Evolutionary conservation across 139 green algal genomes (phyloP), one percentile per base, ranked within the genome.

Genomic region (Zygnema circumcarinatum): DNA sequence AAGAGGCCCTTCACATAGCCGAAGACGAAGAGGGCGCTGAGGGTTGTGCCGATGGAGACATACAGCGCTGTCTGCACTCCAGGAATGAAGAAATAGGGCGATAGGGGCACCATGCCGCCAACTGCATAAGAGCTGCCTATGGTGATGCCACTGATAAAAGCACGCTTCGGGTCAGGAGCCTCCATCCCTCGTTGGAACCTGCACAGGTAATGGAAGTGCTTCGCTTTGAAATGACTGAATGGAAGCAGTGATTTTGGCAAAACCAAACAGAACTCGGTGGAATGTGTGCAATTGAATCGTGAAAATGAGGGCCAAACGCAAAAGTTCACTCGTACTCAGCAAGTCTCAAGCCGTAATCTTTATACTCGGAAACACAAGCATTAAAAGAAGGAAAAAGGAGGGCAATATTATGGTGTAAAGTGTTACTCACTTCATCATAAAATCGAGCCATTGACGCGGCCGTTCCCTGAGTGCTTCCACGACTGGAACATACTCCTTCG

Each of bases 381-480:
- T n/a, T n/a, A n/a, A n/a, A n/a, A n/a, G n/a, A n/a, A n/a, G n/a
- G n/a, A n/a, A n/a, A n/a, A n/a, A n/a, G n/a, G n/a, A n/a, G n/a
- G n/a, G n/a, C n/a, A n/a, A n/a, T n/a, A n/a, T n/a, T n/a, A n/a
- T n/a, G n/a, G n/a, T n/a, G n/a, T n/a, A n/a, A n/a, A n/a, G n/a
- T n/a, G 47, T 25, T 62, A 78, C 35, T 78, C 11, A 78, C 69
- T 41, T 78, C 69, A 78, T 78, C 69, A 78, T 78, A 16, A 78
- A 78, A 16, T 78, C 16, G 69, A 78, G 35, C 69, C 69, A 78
- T 11, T 39, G 35, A 20, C 11, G 35, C 35, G 69, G 69, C 11
- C 69, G 69, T 16, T 16, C 11, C 69, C 36, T 3, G 35, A 78
- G 36, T 3, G 69, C 69, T 3, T 78, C 69, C 7, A 78, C 69